Conservation (phyloP, 805 yeast genomes). For the Yamadazyma olivae region DNA sequence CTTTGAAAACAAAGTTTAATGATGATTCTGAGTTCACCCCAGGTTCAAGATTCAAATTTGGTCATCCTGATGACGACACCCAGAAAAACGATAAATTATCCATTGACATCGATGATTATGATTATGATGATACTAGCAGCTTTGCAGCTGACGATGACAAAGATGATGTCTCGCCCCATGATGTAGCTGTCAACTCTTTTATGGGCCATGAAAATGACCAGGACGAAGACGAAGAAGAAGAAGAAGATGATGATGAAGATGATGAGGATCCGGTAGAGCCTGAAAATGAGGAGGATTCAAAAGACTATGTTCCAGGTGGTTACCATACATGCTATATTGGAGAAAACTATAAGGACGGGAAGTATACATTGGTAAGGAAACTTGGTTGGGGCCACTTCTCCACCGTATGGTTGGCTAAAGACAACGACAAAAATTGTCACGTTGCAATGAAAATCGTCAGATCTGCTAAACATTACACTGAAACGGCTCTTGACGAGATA, state of each 20-base stretch:
- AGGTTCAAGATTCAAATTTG: constrained; percentile 14
- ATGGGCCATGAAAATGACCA: constrained; percentile 10
- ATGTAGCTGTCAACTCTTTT: constrained; percentile 4
- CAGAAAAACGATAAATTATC: background rate
- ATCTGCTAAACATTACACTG: constrained; percentile 86
- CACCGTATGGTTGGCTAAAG: constrained; percentile 88
- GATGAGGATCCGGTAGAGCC: constrained; percentile 26
- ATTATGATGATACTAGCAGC: constrained; percentile 9
- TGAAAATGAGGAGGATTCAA: constrained; percentile 76
- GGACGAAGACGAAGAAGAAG: constrained; percentile 16
- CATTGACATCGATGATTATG: constrained; percentile 5
- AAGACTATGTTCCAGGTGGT: constrained; percentile 90
- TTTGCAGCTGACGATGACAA: constrained; percentile 6
- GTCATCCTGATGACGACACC: constrained; percentile 10
- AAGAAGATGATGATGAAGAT: constrained; percentile 23
- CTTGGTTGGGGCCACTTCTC: constrained; percentile 99
- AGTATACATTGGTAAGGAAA: constrained; percentile 80
- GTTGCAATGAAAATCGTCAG: constrained; percentile 95
- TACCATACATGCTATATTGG: constrained; percentile 94
- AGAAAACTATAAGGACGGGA: constrained; percentile 71
- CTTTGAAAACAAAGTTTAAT: constrained; percentile 34
- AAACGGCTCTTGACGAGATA: constrained; percentile 92
- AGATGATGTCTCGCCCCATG: constrained; percentile 8
- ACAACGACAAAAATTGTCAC: constrained; percentile 54
- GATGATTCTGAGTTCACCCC: constrained; percentile 11